A percentile compares a stretch with the other conserved stretches of the same genome.
Evolutionary conservation across 2,329 filamentous ascomycete species (phyloP).

Genomic region (Calonectria naviculata): DNA sequence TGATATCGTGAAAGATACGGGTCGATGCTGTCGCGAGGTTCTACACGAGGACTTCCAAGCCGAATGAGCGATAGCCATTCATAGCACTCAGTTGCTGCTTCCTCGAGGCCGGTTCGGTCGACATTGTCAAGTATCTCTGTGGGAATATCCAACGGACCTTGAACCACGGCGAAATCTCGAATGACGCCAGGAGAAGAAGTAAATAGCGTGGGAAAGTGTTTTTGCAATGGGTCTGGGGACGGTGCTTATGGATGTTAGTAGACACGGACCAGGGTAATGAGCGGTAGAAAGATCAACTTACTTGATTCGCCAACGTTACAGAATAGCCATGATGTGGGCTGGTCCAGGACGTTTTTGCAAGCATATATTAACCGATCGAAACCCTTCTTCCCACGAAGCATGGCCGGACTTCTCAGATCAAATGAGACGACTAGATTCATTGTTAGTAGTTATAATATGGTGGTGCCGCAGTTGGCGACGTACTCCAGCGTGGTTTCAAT

Average conservation of each 20-base stretch:
- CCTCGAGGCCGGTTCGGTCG: constrained; percentile 66
- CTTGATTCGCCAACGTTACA: constrained; percentile 63
- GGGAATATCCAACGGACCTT: constrained; percentile 40
- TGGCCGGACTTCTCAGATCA: constrained; percentile 78
- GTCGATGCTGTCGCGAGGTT: constrained; percentile 69
- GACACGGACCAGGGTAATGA: neutral
- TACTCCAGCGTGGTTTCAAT: constrained; percentile 80
- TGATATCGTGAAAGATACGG: constrained; percentile 76
- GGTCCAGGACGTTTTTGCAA: constrained; percentile 79
- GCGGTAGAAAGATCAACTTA: constrained; percentile 26
- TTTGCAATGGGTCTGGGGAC: constrained; percentile 60
- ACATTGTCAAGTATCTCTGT: constrained; percentile 44
- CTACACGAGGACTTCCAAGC: constrained; percentile 73
- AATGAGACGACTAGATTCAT: constrained; percentile 73
- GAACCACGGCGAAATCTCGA: constrained; percentile 30
- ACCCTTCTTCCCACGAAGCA: constrained; percentile 85
- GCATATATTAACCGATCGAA: constrained; percentile 85
- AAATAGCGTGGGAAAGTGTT: constrained; percentile 56
- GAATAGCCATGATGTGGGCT: constrained; percentile 81
- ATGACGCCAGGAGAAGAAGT: constrained; percentile 42
- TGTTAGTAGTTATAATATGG: constrained; percentile 24
- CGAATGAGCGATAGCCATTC: constrained; percentile 81
- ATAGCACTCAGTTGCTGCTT: constrained; percentile 72
- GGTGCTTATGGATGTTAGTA: constrained; percentile 54
- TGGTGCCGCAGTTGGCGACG: constrained; percentile 34